A percentile compares a stretch with the other conserved stretches of the same genome.
These are phyloP conservation scores for Xanthoconium stramineum DNA, from an alignment of 768 basidiomycete genomes.

Conservation along the genomic window DNA sequence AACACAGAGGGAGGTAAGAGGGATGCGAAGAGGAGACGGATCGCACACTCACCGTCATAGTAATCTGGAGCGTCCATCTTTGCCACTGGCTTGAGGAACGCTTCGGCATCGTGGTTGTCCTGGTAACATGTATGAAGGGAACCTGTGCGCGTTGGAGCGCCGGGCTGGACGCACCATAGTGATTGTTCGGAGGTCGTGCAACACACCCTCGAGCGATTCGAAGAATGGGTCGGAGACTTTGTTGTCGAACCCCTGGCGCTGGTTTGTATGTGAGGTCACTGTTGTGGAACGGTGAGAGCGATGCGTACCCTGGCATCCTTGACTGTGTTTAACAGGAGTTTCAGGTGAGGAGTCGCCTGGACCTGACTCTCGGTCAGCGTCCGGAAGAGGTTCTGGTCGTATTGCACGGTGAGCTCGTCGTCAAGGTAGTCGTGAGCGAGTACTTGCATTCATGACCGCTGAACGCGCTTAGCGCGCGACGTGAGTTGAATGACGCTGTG, in stretches of 20 bases:
- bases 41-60: constrained; percentile 65
- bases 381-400: constrained; percentile 76
- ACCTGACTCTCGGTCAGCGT: constrained; percentile 78
- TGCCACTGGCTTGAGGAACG: constrained; percentile 91
- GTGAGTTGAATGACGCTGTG: constrained; percentile 27
- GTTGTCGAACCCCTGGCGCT: constrained; percentile 52
- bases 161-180: constrained; percentile 49
- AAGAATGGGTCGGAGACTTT: constrained; percentile 88
- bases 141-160: constrained; percentile 21
- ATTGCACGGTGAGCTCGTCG: constrained; percentile 2
- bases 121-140: constrained; percentile 33
- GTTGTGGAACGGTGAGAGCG: constrained; percentile 14
- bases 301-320: constrained; percentile 82
- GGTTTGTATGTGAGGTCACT: constrained; percentile 23
- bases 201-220: constrained; percentile 86
- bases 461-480: constrained; percentile 30
- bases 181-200: constrained; percentile 79
- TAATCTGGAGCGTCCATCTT: constrained; percentile 92
- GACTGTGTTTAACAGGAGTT: constrained; percentile 76
- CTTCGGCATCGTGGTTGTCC: constrained; percentile 88
- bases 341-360: constrained; percentile 68
- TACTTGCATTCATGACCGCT: constrained; percentile 25
- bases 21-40: background rate
- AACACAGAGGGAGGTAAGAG: constrained; percentile 4
- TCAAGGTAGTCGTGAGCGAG: background rate